Percentiles rank a stretch among this genome's conserved stretches.
phyloP scores from a whole-genome alignment of 2,329 filamentous ascomycete genomes.

The Stemphylium vesicarium region DNA sequence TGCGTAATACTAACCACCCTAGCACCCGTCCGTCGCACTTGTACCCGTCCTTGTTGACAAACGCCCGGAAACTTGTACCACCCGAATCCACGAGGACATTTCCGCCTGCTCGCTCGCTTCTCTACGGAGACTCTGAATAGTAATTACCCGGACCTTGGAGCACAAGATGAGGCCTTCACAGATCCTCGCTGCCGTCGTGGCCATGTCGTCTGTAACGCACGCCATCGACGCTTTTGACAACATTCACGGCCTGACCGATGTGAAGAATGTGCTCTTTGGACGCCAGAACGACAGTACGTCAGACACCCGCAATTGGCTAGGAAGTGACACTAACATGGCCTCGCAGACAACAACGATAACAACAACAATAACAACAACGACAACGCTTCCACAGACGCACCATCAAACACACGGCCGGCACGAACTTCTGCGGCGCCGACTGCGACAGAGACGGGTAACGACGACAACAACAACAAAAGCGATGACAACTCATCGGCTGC shows the following conservation, averaged over 20 bases:
- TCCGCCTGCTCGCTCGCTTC: constrained; percentile 20
- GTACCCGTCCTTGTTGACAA: constrained; percentile 36
- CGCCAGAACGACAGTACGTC: constrained; percentile 40
- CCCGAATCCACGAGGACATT: constrained; percentile 22
- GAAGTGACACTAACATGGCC: background rate
- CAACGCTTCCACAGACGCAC: constrained; percentile 23
- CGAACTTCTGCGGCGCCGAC: constrained; percentile 13
- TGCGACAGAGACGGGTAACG: constrained; percentile 16
- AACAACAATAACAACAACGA: constrained; percentile 12
- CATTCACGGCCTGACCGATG: constrained; percentile 34
- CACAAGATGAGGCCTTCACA: constrained; percentile 47
- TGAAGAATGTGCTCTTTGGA: constrained; percentile 39
- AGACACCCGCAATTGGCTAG: background rate
- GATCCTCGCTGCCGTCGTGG: constrained; percentile 46
- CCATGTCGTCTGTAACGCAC: constrained; percentile 45
- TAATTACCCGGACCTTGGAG: background rate
- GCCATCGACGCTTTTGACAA: constrained; percentile 45
- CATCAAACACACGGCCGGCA: constrained; percentile 17
- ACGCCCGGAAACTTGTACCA: constrained; percentile 25
- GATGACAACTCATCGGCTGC: constrained; percentile 18
- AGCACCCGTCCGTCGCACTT: constrained; percentile 18
- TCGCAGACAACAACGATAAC: constrained; percentile 2
- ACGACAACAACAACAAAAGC: constrained; percentile 22
- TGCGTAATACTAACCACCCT: constrained; percentile 14
- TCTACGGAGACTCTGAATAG: constrained; percentile 8